Evolutionary conservation across 257 asterid genomes (phyloP).

Genomic region (Solanum etuberosum): DNA sequence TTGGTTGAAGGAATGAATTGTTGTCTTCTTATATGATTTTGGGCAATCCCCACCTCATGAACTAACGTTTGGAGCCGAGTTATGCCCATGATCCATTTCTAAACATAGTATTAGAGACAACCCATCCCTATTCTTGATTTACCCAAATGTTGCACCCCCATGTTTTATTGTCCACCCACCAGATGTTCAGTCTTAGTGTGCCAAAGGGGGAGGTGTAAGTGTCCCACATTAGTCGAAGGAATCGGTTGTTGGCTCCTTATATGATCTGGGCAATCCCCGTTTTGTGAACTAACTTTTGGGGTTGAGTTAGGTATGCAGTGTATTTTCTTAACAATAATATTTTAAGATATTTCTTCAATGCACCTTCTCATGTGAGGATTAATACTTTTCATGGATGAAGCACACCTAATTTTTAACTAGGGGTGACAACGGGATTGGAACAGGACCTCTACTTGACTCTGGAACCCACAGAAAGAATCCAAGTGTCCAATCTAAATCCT

Average conservation of each 20-base stretch:
- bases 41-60: background rate
- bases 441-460: background rate
- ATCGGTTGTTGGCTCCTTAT: background rate
- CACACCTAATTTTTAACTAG: background rate
- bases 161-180: background rate
- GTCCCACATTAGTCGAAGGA: background rate
- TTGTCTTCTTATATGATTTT: background rate
- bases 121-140: background rate
- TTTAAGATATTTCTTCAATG: background rate
- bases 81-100: background rate
- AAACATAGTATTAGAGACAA: background rate
- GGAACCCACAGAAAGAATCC: background rate
- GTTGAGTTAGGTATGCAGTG: background rate
- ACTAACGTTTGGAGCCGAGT: background rate
- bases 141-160: background rate
- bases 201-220: background rate
- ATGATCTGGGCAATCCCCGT: background rate
- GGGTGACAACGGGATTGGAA: background rate
- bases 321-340: too few relatives aligned
- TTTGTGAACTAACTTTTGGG: background rate
- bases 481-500: background rate
- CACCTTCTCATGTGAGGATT: background rate
- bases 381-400: background rate
- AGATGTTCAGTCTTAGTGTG: background rate
- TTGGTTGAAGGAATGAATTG: background rate